phyloP scores from a whole-genome alignment of 805 yeast genomes.

The Wickerhamiella vanderwaltii region DNA sequence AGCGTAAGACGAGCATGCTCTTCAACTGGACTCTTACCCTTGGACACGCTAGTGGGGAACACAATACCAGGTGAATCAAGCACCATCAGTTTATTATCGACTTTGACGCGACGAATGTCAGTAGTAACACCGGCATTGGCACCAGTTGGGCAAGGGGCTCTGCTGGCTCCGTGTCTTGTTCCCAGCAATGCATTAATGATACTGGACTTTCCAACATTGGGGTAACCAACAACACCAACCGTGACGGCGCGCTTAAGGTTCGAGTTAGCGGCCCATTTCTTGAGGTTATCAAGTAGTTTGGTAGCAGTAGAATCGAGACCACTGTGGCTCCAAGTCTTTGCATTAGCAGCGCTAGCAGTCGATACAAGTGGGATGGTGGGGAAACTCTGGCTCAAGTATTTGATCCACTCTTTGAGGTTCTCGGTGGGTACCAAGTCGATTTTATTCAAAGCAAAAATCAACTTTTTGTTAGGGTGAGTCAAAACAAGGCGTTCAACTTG shows the following conservation, averaged over 20 bases:
- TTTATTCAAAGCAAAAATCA: slow-evolving; percentile 78
- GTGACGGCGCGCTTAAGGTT: slow-evolving; percentile 79
- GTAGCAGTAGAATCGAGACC: slow-evolving; percentile 60
- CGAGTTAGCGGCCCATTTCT: slow-evolving; percentile 71
- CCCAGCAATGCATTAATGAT: slow-evolving; percentile 66
- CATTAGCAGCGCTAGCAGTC: slow-evolving; percentile 52
- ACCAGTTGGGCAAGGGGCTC: slow-evolving; percentile 87
- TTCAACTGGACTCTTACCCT: slow-evolving; percentile 33
- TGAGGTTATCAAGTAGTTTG: slow-evolving; percentile 65
- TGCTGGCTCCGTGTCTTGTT: slow-evolving; percentile 51
- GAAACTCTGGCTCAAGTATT: slow-evolving; percentile 64
- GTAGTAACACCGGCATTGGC: slow-evolving; percentile 98
- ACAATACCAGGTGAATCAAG: slow-evolving; percentile 97
- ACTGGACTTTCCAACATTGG: slow-evolving; percentile 93
- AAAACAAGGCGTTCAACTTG: slow-evolving; percentile 84
- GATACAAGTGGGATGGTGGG: slow-evolving; percentile 88
- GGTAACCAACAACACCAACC: slow-evolving; percentile 95
- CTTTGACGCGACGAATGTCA: slow-evolving; percentile 76
- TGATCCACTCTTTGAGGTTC: slow-evolving; percentile 73
- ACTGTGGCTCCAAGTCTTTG: slow-evolving; percentile 54
- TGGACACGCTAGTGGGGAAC: slow-evolving; percentile 51
- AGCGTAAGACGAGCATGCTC: slow-evolving; percentile 83
- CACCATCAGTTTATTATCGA: slow-evolving; percentile 77
- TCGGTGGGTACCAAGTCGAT: slow-evolving; percentile 85
- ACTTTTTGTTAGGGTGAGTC: slow-evolving; percentile 66